A percentile compares a stretch with the other conserved stretches of the same genome.
Conservation (phyloP, 2,329 filamentous ascomycete species). For the Talaromyces pinophilus region DNA sequence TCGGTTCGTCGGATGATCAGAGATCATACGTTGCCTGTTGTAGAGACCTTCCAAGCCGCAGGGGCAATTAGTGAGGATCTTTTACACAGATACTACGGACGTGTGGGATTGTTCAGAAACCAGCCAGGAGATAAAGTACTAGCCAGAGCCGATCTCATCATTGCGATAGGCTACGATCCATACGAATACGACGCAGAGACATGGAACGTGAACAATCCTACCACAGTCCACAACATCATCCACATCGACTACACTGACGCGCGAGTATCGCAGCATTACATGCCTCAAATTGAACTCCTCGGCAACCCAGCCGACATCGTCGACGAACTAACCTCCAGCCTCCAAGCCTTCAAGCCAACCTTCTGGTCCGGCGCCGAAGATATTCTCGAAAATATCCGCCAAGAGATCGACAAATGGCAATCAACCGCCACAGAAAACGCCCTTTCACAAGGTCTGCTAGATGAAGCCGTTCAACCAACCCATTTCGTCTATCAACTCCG, state of each 20-base stretch:
- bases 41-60: conserved; percentile 23
- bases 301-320: conserved; percentile 23
- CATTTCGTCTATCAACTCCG: conserved; percentile 22
- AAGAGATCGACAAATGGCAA: conserved; percentile 21
- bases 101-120: conserved; percentile 22
- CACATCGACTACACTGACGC: conserved; percentile 22
- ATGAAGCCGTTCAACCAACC: conserved; percentile 16
- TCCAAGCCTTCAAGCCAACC: conserved; percentile 15
- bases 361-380: conserved; percentile 20
- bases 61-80: conserved; percentile 23
- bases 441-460: neutral
- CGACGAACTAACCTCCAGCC: conserved; percentile 19
- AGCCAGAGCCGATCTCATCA: conserved; percentile 18
- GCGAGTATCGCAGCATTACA: conserved; percentile 21
- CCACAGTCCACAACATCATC: conserved; percentile 20
- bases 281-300: conserved; percentile 21
- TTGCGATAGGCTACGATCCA: conserved; percentile 22
- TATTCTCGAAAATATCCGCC: conserved; percentile 14
- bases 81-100: conserved; percentile 19
- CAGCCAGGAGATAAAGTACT: conserved; percentile 22
- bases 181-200: conserved; percentile 23
- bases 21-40: conserved; percentile 20
- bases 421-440: conserved; percentile 10
- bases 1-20: conserved; percentile 20
- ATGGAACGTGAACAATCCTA: conserved; percentile 21